phyloP scores from a whole-genome alignment of 2,329 filamentous ascomycete genomes.

The Anthostomella pinea region DNA sequence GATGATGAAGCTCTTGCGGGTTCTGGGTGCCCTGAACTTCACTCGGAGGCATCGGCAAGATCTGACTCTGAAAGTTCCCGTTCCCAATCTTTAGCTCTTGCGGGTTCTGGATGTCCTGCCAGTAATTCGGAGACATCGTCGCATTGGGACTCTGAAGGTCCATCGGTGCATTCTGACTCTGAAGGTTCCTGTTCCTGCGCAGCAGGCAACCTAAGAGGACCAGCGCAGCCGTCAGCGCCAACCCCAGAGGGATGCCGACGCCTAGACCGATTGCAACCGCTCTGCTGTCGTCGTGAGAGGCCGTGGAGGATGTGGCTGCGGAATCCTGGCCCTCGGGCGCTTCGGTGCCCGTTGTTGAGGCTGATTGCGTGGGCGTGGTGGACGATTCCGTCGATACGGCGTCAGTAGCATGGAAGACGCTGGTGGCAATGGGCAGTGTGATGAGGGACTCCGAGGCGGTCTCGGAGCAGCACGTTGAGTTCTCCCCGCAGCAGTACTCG shows the following conservation, averaged over 20 bases:
- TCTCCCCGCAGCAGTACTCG: constrained; percentile 15
- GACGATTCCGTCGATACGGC: background rate
- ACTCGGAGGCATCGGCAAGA: too few relatives aligned
- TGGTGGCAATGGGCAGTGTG: constrained; percentile 7
- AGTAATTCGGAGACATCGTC: too few relatives aligned
- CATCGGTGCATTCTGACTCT: too few relatives aligned
- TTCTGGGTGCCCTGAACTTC: too few relatives aligned
- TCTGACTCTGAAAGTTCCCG: too few relatives aligned
- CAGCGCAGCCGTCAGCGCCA: constrained; percentile 8
- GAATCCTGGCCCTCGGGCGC: background rate
- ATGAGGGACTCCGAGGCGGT: constrained; percentile 1
- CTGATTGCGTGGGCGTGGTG: background rate
- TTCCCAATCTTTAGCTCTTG: too few relatives aligned
- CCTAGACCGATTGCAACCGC: constrained; percentile 9
- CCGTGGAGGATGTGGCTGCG: background rate
- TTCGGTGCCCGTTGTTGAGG: too few relatives aligned
- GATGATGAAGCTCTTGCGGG: too few relatives aligned
- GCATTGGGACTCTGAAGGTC: too few relatives aligned
- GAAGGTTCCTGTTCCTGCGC: constrained; percentile 10
- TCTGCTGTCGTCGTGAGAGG: constrained; percentile 1
- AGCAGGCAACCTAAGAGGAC: constrained; percentile 13
- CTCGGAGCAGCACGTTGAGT: constrained; percentile 14
- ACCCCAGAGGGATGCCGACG: constrained; percentile 14
- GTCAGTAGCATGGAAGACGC: constrained; percentile 2
- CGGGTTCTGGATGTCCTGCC: too few relatives aligned